These are phyloP conservation scores for Bruguiera parviflora DNA, from an alignment of 345 rosid genomes.

Conservation along the genomic window DNA sequence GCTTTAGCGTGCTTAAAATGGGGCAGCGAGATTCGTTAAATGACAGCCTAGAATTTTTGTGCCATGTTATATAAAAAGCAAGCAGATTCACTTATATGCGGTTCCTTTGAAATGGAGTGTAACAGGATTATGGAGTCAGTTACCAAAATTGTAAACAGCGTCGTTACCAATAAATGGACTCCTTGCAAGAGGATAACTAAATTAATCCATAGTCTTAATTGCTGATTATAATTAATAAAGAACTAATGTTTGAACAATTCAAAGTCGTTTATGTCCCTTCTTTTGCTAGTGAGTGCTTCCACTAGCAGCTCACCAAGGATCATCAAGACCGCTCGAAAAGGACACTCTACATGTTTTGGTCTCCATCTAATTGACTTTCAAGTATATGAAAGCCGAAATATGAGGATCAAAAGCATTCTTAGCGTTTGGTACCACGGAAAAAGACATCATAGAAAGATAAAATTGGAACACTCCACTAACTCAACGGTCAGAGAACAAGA, in stretches of 20 bases:
- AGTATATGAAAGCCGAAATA: slow-evolving; percentile 41
- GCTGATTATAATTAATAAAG: slow-evolving; percentile 13
- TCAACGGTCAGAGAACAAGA: slow-evolving; percentile 6
- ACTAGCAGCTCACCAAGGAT: slow-evolving; percentile 32
- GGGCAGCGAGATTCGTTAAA: too few relatives aligned
- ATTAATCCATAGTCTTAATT: slow-evolving; percentile 8
- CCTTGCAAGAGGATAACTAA: slow-evolving; percentile 24
- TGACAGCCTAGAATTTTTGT: too few relatives aligned
- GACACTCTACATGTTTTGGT: slow-evolving; percentile 49
- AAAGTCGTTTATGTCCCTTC: slow-evolving; percentile 5
- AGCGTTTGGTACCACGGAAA: slow-evolving; percentile 22
- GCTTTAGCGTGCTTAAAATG: too few relatives aligned
- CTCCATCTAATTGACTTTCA: slow-evolving; percentile 35
- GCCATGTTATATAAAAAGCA: too few relatives aligned
- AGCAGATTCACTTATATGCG: too few relatives aligned
- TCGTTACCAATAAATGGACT: slow-evolving; percentile 30
- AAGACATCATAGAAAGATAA: slow-evolving; percentile 4
- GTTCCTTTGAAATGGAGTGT: not conserved
- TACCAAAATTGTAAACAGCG: slow-evolving; percentile 23
- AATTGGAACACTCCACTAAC: not conserved
- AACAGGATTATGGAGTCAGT: slow-evolving; percentile 14
- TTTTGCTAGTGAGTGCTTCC: slow-evolving; percentile 40
- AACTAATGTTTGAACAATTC: slow-evolving; percentile 19
- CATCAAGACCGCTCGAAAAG: slow-evolving; percentile 25
- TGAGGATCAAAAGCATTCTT: slow-evolving; percentile 32